Evolutionary conservation across 345 rosid species (phyloP).

Genomic region (Hypericum androsaemum): DNA sequence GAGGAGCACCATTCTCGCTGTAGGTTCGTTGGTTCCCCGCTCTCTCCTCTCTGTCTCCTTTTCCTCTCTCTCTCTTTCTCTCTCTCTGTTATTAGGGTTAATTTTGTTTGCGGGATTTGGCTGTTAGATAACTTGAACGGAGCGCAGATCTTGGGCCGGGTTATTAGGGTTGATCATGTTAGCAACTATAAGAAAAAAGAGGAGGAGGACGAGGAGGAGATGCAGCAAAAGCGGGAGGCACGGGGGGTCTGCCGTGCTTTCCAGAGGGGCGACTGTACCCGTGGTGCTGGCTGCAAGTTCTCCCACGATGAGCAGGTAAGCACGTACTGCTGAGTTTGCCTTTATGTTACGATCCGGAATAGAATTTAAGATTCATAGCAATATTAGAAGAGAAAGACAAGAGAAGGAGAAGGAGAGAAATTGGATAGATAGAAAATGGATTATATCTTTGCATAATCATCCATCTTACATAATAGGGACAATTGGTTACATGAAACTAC

Average conservation of each 20-base stretch:
- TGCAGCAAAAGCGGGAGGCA: conserved; percentile 62
- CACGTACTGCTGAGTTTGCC: no score
- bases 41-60: not conserved
- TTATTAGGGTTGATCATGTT: conserved; percentile 67
- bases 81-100: no score
- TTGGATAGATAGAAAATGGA: no score
- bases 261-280: conserved; percentile 87
- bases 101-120: no score
- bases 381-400: not conserved
- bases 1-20: conserved; percentile 82
- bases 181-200: conserved; percentile 61
- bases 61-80: not conserved
- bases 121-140: conserved; percentile 91
- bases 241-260: conserved; percentile 88
- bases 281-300: conserved; percentile 79
- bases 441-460: no score
- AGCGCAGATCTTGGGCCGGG: conserved; percentile 60
- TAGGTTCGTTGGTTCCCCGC: conserved; percentile 38
- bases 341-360: no score
- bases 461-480: no score
- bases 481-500: no score
- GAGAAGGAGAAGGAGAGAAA: conserved; percentile 4
- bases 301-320: conserved; percentile 82
- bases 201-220: conserved; percentile 79
- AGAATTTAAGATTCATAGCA: not conserved